Evolutionary conservation across 495 filamentous ascomycete species (phyloP).

Genomic region (Staphylotrichum tortipilum): DNA sequence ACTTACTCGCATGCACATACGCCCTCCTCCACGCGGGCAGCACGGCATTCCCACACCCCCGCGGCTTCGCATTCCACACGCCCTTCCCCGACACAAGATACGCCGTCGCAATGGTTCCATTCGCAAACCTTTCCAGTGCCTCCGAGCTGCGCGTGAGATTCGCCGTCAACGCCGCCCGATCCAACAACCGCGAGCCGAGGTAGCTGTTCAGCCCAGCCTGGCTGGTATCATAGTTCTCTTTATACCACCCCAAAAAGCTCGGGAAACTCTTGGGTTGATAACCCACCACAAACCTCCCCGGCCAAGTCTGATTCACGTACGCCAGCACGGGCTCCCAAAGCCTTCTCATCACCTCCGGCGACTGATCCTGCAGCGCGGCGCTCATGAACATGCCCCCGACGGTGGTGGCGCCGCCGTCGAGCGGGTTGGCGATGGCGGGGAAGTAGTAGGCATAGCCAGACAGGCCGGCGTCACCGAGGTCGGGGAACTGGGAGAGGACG

Average conservation of each 20-base stretch:
- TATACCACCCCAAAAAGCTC: conserved; percentile 41
- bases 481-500: conserved; percentile 29
- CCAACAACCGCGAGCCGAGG: conserved; percentile 35
- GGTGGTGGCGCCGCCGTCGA: conserved; percentile 14
- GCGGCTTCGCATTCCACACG: conserved; percentile 30
- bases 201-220: conserved; percentile 32
- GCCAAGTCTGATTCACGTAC: conserved; percentile 39
- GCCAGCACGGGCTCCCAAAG: conserved; percentile 35
- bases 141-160: conserved; percentile 18
- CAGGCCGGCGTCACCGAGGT: conserved; percentile 28
- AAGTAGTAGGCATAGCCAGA: conserved; percentile 30
- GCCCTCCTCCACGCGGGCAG: conserved; percentile 50
- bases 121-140: conserved; percentile 15
- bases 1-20: conserved; percentile 32
- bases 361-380: conserved; percentile 18
- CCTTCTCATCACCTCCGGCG: conserved; percentile 31
- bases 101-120: conserved; percentile 1
- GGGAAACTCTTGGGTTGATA: conserved; percentile 34
- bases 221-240: conserved; percentile 24
- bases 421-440: conserved; percentile 20
- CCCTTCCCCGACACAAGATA: conserved; percentile 31
- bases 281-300: conserved; percentile 26
- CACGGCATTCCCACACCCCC: conserved; percentile 37
- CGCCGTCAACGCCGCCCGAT: conserved; percentile 21
- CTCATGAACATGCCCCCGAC: conserved; percentile 27